Percentiles rank a stretch among this genome's conserved stretches.
phyloP scores from a whole-genome alignment of 805 yeast species.

The Ogataea ganodermae region DNA sequence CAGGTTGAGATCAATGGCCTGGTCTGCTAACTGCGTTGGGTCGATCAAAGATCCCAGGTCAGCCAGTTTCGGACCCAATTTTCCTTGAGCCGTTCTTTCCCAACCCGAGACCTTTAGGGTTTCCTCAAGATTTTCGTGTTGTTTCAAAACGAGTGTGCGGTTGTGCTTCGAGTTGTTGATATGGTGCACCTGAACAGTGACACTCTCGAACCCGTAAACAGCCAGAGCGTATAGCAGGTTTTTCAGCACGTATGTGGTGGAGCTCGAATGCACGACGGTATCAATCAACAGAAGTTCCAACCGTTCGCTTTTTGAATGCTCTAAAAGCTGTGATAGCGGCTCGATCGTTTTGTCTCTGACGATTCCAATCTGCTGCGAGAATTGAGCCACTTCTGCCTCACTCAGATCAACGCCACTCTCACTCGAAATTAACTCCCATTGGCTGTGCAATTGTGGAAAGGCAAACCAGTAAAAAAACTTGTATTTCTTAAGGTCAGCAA shows the following conservation, averaged over 20 bases:
- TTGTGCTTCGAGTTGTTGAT: constrained; percentile 29
- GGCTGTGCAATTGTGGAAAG: constrained; percentile 62
- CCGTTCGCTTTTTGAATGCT: constrained; percentile 4
- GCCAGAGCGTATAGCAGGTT: constrained; percentile 33
- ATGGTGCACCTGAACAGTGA: constrained; percentile 44
- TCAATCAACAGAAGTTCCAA: constrained; percentile 29
- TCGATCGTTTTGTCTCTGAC: constrained; percentile 9
- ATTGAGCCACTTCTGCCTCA: background rate
- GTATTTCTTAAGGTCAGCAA: constrained; percentile 87
- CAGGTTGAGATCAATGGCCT: constrained; percentile 87
- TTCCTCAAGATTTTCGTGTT: constrained; percentile 12
- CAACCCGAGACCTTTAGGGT: constrained; percentile 71
- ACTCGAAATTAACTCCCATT: constrained; percentile 43
- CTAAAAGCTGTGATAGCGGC: constrained; percentile 12
- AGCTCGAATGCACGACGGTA: constrained; percentile 24
- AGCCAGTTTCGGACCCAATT: constrained; percentile 78
- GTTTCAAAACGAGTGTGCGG: constrained; percentile 30
- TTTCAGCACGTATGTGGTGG: constrained; percentile 26
- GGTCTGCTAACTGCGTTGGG: constrained; percentile 81
- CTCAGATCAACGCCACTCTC: background rate
- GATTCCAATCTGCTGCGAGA: constrained; percentile 21
- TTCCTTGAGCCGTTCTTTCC: constrained; percentile 79
- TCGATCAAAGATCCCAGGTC: constrained; percentile 80
- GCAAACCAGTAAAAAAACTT: constrained; percentile 89
- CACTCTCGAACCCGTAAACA: constrained; percentile 35